A percentile compares a stretch with the other conserved stretches of the same genome.
phyloP scores from a whole-genome alignment of 495 filamentous ascomycete genomes.

The Alectoria sarmentosa region DNA sequence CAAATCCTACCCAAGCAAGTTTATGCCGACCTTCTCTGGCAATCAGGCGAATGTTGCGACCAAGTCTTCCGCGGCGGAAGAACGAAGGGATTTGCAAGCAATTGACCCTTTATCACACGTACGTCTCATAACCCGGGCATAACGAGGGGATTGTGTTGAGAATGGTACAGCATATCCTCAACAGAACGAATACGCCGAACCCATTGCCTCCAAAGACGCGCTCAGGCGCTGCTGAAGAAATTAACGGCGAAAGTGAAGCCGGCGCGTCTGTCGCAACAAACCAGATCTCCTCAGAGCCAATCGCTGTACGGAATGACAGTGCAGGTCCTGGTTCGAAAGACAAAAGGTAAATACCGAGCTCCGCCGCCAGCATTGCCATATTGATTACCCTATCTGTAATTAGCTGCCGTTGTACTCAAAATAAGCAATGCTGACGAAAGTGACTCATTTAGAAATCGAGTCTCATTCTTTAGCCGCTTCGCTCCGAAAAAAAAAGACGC shows the following conservation, averaged over 20 bases:
- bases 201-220: slow-evolving; percentile 61
- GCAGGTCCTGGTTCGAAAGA: slow-evolving; percentile 41
- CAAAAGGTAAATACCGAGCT: slow-evolving; percentile 53
- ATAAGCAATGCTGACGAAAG: slow-evolving; percentile 14
- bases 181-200: slow-evolving; percentile 71
- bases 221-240: slow-evolving; percentile 45
- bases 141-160: slow-evolving; percentile 13
- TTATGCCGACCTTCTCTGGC: slow-evolving; percentile 28
- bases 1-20: slow-evolving; percentile 29
- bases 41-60: slow-evolving; percentile 16
- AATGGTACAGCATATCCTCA: slow-evolving; percentile 61
- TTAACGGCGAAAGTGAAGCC: slow-evolving; percentile 43
- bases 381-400: slow-evolving; percentile 7
- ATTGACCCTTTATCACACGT: slow-evolving; percentile 54
- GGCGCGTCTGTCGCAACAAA: slow-evolving; percentile 17
- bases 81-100: slow-evolving; percentile 26
- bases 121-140: slow-evolving; percentile 25
- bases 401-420: slow-evolving; percentile 7
- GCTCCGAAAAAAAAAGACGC: slow-evolving; percentile 67
- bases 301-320: slow-evolving; percentile 33
- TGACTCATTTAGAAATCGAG: slow-evolving; percentile 57
- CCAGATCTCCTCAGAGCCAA: slow-evolving; percentile 30
- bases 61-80: slow-evolving; percentile 17
- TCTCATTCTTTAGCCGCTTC: slow-evolving; percentile 87
- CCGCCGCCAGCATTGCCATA: slow-evolving; percentile 12